Conservation (phyloP, 176 grass and related monocot species). For the Aegilops tauschii region DNA sequence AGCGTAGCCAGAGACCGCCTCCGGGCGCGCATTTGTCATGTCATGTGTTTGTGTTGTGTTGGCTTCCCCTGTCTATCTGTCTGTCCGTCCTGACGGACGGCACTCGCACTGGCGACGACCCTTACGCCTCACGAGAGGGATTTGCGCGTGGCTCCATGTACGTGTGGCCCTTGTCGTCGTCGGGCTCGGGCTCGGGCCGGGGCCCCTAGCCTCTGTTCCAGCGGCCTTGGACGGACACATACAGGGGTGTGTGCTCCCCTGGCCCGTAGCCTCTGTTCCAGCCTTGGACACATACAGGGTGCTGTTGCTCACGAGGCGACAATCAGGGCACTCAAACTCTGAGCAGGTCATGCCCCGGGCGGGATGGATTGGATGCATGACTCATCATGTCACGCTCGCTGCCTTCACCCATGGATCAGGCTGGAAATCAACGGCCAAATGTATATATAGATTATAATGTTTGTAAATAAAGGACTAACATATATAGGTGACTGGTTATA, state of each 20-base stretch:
- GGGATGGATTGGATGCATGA: neutral
- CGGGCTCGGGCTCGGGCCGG: neutral
- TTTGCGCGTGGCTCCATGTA: slow-evolving; percentile 9
- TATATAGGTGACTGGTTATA: neutral
- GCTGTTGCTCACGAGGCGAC: slow-evolving; percentile 46
- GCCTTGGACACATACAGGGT: slow-evolving; percentile 3
- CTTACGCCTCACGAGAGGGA: slow-evolving; percentile 43
- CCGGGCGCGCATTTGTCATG: neutral
- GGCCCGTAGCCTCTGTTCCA: slow-evolving; percentile 18
- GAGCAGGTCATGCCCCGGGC: neutral
- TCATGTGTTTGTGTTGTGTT: neutral
- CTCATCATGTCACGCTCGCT: neutral
- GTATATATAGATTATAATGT: neutral
- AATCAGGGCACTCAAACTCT: slow-evolving; percentile 27
- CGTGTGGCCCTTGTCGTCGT: neutral
- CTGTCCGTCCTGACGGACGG: neutral
- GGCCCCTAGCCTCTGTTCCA: slow-evolving; percentile 13
- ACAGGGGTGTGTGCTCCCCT: neutral
- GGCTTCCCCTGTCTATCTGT: neutral
- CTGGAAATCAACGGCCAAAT: neutral
- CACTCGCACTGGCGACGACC: neutral
- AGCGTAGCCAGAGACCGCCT: slow-evolving; percentile 14
- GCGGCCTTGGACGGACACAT: neutral
- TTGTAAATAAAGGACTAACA: neutral
- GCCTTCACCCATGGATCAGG: slow-evolving; percentile 16